Percentiles rank a stretch among this genome's conserved stretches.
These are phyloP conservation scores for Ustilago curta DNA, from an alignment of 1,284 basidiomycete species.

Conservation along the genomic window DNA sequence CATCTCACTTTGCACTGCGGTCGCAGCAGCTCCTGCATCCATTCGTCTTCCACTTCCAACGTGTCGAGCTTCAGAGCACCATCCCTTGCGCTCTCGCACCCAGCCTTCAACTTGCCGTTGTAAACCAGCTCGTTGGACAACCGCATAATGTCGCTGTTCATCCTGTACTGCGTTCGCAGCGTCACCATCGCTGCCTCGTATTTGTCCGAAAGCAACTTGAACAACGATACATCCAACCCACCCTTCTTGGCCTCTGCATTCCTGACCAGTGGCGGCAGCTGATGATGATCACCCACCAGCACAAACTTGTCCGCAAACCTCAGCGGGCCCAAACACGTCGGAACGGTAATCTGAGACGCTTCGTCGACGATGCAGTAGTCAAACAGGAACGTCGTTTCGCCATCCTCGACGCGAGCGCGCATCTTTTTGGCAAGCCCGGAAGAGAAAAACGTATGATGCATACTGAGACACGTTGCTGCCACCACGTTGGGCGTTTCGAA, in stretches of 20 bases:
- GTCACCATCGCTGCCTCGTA: constrained; percentile 86
- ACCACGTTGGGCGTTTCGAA: constrained; percentile 89
- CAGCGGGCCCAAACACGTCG: constrained; percentile 92
- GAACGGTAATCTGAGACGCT: constrained; percentile 95
- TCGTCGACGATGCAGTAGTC: constrained; percentile 99
- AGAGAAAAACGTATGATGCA: constrained; percentile 87
- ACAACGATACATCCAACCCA: constrained; percentile 89
- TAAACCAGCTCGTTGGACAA: constrained; percentile 93
- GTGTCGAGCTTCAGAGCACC: constrained; percentile 72
- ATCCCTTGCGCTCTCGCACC: constrained; percentile 78
- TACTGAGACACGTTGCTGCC: constrained; percentile 90
- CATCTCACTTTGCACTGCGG: constrained; percentile 87
- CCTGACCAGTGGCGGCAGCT: constrained; percentile 86
- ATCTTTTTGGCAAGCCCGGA: constrained; percentile 73
- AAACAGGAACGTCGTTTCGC: constrained; percentile 75
- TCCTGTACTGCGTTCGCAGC: constrained; percentile 89
- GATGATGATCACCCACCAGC: constrained; percentile 95
- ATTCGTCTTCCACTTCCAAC: background rate
- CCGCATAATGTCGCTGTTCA: constrained; percentile 96
- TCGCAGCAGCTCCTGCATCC: constrained; percentile 78
- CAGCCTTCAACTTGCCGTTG: constrained; percentile 80
- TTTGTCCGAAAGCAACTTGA: constrained; percentile 85
- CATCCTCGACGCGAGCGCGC: constrained; percentile 12
- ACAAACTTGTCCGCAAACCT: constrained; percentile 90
- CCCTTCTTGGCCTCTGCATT: constrained; percentile 80